Conservation (phyloP, 1,284 basidiomycete genomes). For the Leccinum subrobustum region DNA sequence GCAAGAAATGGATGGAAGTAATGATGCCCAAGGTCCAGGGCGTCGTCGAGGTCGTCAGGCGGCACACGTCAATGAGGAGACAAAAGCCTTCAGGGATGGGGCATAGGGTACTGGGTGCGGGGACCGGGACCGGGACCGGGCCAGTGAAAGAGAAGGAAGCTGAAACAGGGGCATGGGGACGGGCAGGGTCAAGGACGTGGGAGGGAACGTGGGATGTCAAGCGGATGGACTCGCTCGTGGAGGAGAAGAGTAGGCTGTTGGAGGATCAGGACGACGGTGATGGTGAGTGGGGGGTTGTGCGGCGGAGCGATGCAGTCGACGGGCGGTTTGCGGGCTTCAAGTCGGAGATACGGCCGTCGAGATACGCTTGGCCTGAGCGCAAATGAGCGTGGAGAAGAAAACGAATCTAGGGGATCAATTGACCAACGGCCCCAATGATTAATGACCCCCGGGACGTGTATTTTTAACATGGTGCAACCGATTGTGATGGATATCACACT, state of each 20-base stretch:
- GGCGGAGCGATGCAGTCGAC: constrained; percentile 11
- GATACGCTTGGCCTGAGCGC: constrained; percentile 9
- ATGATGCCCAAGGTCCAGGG: constrained; percentile 40
- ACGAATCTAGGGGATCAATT: neutral
- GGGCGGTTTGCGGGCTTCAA: constrained; percentile 24
- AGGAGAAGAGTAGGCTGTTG: constrained; percentile 24
- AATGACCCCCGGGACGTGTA: neutral
- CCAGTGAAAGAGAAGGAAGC: neutral
- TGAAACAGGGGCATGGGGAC: neutral
- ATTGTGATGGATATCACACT: constrained; percentile 2
- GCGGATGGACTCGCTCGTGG: constrained; percentile 16
- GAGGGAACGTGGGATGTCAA: neutral
- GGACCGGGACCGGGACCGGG: no score
- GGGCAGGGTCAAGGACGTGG: neutral
- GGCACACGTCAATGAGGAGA: constrained; percentile 16
- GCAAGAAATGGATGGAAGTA: constrained; percentile 29
- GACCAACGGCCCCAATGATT: neutral
- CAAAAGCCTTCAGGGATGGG: neutral
- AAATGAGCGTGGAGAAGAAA: constrained; percentile 7
- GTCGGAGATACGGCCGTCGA: constrained; percentile 27
- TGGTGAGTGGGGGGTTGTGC: constrained; percentile 18
- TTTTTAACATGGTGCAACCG: neutral
- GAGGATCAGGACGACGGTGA: constrained; percentile 8
- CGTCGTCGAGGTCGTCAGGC: constrained; percentile 29
- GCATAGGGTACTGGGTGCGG: neutral